Evolutionary conservation across 2,329 filamentous ascomycete genomes (phyloP), one percentile per base, ranked within the genome.

Genomic region (Coniochaeta sp.): DNA sequence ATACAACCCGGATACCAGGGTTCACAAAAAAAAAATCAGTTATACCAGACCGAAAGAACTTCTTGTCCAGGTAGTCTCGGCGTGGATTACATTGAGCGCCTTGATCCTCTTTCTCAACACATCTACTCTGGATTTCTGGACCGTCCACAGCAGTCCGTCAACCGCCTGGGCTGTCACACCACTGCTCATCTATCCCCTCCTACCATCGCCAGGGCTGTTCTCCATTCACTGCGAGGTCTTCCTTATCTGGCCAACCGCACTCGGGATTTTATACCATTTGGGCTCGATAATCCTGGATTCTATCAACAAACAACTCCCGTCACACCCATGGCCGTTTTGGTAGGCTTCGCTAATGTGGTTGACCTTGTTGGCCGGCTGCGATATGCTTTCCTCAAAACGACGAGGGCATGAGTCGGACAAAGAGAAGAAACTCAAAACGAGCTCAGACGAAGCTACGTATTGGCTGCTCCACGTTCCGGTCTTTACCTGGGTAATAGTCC

Each of bases 91-190:
- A 30, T 28, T 52, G 47, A 52, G 22, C 24, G 47, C 47, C 47
- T 28, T 52, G 14, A 5, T 28, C 47, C 47, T 28, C 42, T 47
- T 24, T 52, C 47, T 24, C 30, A 22, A 47, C 24, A 22, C 19
- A 55, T 34, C 12, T 55, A 55, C 52, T 55, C 52, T 55, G 52
- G 52, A 55, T 55, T 30, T 55, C 52, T 55, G 52, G 52, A 34
- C 52, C 52, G 3, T 55, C 22, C 52, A 55, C 28, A 55, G 26
- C 52, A 55, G 52, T 55, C 52, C 52, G 52, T 56, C 54, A 36
- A 56, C 54, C n/a, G 54, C 30, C 54, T 56, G 54, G 54, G 54
- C 54, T 22, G n/a, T 56, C n/a, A 36, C 17, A 10, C 54, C 54
- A 36, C 30, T 56, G 16, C 54, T 56, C 54, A 14, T 22, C 22